Conservation (phyloP, 2,329 filamentous ascomycete genomes). For the Calonectria hongkongensis region DNA sequence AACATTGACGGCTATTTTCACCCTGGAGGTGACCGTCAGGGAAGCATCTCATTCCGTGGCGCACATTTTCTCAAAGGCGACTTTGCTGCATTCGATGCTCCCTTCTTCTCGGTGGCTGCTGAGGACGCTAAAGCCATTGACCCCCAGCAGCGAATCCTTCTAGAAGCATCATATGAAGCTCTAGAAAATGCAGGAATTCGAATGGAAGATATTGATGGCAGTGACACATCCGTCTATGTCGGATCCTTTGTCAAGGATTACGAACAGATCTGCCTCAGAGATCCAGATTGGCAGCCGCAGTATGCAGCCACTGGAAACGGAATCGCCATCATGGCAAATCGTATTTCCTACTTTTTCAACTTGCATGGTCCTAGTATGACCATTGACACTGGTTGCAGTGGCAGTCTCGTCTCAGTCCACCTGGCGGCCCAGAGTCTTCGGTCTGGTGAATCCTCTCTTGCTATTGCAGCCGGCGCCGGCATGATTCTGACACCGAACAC, state of each 20-base stretch:
- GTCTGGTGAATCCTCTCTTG: constrained; percentile 65
- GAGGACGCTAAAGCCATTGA: constrained; percentile 72
- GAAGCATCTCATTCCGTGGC: constrained; percentile 68
- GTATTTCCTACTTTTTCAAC: constrained; percentile 74
- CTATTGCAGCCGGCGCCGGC: constrained; percentile 70
- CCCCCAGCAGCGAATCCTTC: constrained; percentile 70
- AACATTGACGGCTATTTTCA: constrained; percentile 73
- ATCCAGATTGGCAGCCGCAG: constrained; percentile 69
- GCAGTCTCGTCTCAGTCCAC: constrained; percentile 72
- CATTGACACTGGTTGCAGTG: constrained; percentile 76
- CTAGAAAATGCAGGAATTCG: constrained; percentile 69
- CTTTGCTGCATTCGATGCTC: constrained; percentile 68
- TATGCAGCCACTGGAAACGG: constrained; percentile 73
- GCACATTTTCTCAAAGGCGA: constrained; percentile 71
- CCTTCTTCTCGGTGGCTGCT: constrained; percentile 68
- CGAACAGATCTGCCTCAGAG: constrained; percentile 69
- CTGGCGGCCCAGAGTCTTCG: constrained; percentile 70
- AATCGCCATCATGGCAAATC: constrained; percentile 72
- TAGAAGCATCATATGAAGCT: constrained; percentile 71
- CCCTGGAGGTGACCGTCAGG: constrained; percentile 69
- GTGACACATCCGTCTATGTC: constrained; percentile 68
- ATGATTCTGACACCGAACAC: constrained; percentile 73
- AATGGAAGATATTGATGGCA: constrained; percentile 65
- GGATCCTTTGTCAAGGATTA: constrained; percentile 73
- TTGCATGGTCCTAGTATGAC: constrained; percentile 74